A percentile compares a stretch with the other conserved stretches of the same genome.
These are phyloP conservation scores for Peniophora sp. DNA, from an alignment of 1,284 basidiomycete genomes.

Conservation along the genomic window DNA sequence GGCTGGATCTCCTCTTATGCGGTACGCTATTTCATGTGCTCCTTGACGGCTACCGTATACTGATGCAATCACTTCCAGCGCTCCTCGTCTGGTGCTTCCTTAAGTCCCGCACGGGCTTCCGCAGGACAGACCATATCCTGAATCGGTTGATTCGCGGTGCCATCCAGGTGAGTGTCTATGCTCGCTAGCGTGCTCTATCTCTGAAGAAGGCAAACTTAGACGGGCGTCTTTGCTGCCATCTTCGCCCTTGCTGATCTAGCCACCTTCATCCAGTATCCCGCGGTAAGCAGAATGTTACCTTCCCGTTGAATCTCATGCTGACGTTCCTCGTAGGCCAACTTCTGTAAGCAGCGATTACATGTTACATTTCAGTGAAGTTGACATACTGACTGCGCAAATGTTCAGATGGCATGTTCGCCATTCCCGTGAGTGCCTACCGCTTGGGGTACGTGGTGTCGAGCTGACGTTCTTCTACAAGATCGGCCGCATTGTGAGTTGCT, in stretches of 20 bases:
- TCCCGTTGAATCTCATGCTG: not conserved
- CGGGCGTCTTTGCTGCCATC: slow-evolving; percentile 33
- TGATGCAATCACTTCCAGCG: slow-evolving; percentile 4
- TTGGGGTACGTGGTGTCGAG: not conserved
- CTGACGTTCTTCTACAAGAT: not conserved
- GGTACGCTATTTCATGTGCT: slow-evolving; percentile 16
- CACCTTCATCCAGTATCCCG: slow-evolving; percentile 22
- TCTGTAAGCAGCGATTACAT: slow-evolving; percentile 12
- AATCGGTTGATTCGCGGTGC: slow-evolving; percentile 38
- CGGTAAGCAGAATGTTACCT: not conserved
- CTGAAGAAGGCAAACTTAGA: slow-evolving; percentile 15
- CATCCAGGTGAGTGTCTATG: slow-evolving; percentile 11
- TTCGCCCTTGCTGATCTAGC: slow-evolving; percentile 37
- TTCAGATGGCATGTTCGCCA: slow-evolving; percentile 32
- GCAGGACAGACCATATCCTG: slow-evolving; percentile 35
- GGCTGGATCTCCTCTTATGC: slow-evolving; percentile 31
- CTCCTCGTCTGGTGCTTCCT: slow-evolving; percentile 27
- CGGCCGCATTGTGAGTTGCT: not conserved
- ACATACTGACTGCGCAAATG: no score
- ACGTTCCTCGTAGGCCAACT: slow-evolving; percentile 19
- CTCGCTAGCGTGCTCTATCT: no score
- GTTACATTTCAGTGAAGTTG: no score
- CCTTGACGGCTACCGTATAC: not conserved
- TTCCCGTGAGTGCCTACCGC: slow-evolving; percentile 20
- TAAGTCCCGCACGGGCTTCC: slow-evolving; percentile 33